These are phyloP conservation scores for Solanum pimpinellifolium DNA, from an alignment of 257 asterid species.

Conservation along the genomic window DNA sequence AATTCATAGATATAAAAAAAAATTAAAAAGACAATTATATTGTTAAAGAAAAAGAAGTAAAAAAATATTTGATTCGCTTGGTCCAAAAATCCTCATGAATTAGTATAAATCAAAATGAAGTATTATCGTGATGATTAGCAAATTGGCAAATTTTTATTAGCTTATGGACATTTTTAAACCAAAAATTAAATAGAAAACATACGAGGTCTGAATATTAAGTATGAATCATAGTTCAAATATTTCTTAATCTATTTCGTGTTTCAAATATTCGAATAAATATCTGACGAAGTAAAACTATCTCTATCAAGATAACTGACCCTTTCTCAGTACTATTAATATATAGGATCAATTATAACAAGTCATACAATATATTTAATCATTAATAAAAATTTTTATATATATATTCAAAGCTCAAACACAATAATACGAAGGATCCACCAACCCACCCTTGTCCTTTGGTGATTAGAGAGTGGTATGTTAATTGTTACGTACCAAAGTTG, in stretches of 20 bases:
- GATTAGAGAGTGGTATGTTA: not conserved
- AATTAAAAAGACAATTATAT: too few species aligned
- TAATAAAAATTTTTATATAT: not conserved
- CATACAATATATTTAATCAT: too few species aligned
- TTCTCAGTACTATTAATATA: too few species aligned
- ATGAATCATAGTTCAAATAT: too few species aligned
- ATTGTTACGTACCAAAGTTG: not conserved
- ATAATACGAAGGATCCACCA: not conserved
- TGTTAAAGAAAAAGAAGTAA: not conserved
- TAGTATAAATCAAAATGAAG: not conserved
- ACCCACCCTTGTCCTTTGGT: not conserved
- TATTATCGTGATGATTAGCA: not conserved
- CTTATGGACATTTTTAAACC: not conserved
- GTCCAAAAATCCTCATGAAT: not conserved
- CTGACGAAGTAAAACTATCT: too few species aligned
- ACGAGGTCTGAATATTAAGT: too few species aligned
- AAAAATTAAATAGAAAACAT: not conserved
- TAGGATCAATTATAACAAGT: too few species aligned
- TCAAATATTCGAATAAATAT: too few species aligned
- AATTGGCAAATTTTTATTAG: not conserved
- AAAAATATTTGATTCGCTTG: not conserved
- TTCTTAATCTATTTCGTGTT: too few species aligned
- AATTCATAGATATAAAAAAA: not conserved
- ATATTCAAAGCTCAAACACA: not conserved
- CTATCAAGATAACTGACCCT: too few species aligned